These are phyloP conservation scores for Colletotrichum brevisporum DNA, from an alignment of 2,329 filamentous ascomycete species.

Conservation along the genomic window DNA sequence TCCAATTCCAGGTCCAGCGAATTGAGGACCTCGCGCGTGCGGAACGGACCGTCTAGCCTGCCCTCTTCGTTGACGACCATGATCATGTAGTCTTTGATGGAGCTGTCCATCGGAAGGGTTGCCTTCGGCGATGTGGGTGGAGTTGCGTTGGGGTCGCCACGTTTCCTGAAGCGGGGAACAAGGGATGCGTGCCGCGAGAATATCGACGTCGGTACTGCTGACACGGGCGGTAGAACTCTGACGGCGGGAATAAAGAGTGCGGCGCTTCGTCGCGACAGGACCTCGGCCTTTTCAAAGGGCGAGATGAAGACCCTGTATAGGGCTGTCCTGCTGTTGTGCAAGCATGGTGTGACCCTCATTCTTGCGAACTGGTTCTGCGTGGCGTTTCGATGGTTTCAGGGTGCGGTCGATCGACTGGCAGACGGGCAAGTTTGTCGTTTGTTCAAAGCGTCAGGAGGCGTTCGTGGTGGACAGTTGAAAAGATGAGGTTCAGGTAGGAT, in stretches of 20 bases:
- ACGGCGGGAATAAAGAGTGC: slow-evolving; percentile 24
- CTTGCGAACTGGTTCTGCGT: slow-evolving; percentile 19
- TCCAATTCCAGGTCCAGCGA: slow-evolving; percentile 51
- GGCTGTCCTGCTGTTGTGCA: slow-evolving; percentile 61
- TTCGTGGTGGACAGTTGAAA: background rate
- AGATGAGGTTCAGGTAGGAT: slow-evolving; percentile 3
- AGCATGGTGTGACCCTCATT: slow-evolving; percentile 57
- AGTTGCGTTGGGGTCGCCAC: background rate
- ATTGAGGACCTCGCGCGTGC: slow-evolving; percentile 57
- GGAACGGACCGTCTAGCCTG: slow-evolving; percentile 55
- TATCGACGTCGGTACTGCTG: slow-evolving; percentile 9
- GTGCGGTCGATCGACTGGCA: background rate
- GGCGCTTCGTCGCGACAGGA: slow-evolving; percentile 45
- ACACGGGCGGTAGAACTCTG: slow-evolving; percentile 14
- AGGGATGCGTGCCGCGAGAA: slow-evolving; percentile 26
- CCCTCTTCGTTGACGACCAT: slow-evolving; percentile 58
- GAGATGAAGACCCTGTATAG: slow-evolving; percentile 63
- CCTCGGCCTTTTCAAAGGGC: slow-evolving; percentile 48
- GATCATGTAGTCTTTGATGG: slow-evolving; percentile 59
- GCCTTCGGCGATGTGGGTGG: background rate
- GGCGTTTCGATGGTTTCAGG: background rate
- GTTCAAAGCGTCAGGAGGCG: background rate
- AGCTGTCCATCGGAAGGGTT: slow-evolving; percentile 52
- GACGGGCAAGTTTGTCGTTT: background rate
- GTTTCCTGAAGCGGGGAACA: slow-evolving; percentile 22